Evolutionary conservation across 352 stramenopile genomes (phyloP), one percentile per base, ranked within the genome.

Genomic region (Elongisporangium prolatum): DNA sequence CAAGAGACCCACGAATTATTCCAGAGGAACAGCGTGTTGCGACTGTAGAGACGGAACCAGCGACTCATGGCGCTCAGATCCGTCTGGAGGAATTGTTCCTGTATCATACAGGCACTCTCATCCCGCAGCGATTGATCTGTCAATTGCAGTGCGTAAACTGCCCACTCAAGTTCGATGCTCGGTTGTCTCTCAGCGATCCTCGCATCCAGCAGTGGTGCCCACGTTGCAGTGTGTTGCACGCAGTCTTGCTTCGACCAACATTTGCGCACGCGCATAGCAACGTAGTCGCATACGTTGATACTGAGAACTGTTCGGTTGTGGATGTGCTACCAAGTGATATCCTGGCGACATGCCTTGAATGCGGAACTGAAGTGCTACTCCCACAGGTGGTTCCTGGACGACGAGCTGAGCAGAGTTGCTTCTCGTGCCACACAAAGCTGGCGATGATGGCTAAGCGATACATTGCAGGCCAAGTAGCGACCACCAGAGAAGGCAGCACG

Each of bases 371-470:
- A 65, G 83, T 73, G 34, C 69, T 93, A 25, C 57, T 95, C 8
- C 65, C 83, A 22, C 71, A 65, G 37, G 54, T 90, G 14, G 56
- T 61, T 3, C 72, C 83, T 2, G 69, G 72, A 9, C 77, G 84
- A 21, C 85, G 85, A 20, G 65, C 69, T 3, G 85, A 95, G 59
- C 69, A 83, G 59, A 49, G 69, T 3, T 95, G 85, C 54, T 91
- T 89, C 65, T 67, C 68, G 16, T 95, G 85, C 56, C 85, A 95
- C 57, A 73, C 75, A 7, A 95, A 93, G 63, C 74, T 95, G 55
- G 85, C 77, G 47, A 54, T 93, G 38, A 72, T 82, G 60, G 65
- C 64, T 25, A 89, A 89, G 62, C 83, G 80, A 18, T 81, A 84
- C 22, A 56, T 85, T 38, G 63, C 78, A 25, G 56, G 63, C 2